Evolutionary conservation across 495 filamentous ascomycete genomes (phyloP).

Genomic region (Pyrenula massariospora): DNA sequence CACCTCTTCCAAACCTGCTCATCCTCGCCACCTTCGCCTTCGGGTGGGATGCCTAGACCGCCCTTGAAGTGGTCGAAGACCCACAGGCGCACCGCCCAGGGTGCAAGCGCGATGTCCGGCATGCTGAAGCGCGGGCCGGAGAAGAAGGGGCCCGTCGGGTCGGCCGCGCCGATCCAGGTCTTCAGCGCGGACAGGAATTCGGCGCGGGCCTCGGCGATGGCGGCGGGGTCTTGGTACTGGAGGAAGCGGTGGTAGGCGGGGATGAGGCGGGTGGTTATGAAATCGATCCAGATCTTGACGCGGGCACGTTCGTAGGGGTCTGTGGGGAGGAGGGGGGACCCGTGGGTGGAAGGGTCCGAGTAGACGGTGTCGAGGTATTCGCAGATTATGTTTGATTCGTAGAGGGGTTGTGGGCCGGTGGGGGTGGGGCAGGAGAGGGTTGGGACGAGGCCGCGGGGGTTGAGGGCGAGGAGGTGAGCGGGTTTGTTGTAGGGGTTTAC

Average conservation of each 20-base stretch:
- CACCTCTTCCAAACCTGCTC: conserved; percentile 48
- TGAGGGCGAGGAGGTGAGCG: conserved; percentile 47
- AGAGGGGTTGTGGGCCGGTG: conserved; percentile 40
- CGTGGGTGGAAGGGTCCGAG: conserved; percentile 16
- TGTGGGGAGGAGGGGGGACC: conserved; percentile 35
- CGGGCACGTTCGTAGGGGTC: conserved; percentile 46
- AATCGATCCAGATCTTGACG: conserved; percentile 58
- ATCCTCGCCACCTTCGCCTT: conserved; percentile 32
- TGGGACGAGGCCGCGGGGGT: conserved; percentile 59
- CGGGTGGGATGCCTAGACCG: conserved; percentile 43
- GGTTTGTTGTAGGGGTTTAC: conserved; percentile 62
- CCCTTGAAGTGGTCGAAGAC: conserved; percentile 64
- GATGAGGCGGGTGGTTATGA: conserved; percentile 48
- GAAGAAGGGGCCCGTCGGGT: conserved; percentile 49
- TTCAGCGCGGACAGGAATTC: conserved; percentile 40
- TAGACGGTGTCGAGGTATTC: conserved; percentile 63
- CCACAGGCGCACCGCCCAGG: conserved; percentile 57
- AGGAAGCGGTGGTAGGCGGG: conserved; percentile 53
- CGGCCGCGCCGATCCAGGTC: conserved; percentile 48
- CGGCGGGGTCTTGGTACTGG: conserved; percentile 35
- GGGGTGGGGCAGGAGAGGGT: conserved; percentile 34
- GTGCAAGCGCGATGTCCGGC: conserved; percentile 53
- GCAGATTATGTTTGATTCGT: conserved; percentile 54
- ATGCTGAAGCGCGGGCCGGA: conserved; percentile 41
- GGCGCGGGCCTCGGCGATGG: conserved; percentile 15